Conservation (phyloP, 2,329 filamentous ascomycete genomes). For the Rhynchosporium agropyri region DNA sequence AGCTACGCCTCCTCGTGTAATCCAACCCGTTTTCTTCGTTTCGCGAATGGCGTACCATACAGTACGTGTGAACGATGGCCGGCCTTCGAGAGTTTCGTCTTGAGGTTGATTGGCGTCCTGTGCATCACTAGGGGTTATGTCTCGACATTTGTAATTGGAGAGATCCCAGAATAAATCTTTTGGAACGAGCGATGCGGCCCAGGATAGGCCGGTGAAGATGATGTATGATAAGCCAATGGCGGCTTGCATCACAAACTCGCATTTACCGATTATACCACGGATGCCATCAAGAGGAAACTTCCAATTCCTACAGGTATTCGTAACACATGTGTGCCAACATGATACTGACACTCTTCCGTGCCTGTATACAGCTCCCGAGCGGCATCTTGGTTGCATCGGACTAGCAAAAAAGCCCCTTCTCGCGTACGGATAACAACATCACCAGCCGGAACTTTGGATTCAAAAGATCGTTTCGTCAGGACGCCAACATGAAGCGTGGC, state of each 20-base stretch:
- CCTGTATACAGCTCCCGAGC: slow-evolving; percentile 64
- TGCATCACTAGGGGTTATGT: slow-evolving; percentile 48
- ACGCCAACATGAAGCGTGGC: slow-evolving; percentile 59
- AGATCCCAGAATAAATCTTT: slow-evolving; percentile 59
- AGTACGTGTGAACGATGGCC: slow-evolving; percentile 56
- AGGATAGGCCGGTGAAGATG: slow-evolving; percentile 61
- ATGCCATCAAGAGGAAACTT: slow-evolving; percentile 62
- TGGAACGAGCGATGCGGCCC: slow-evolving; percentile 46
- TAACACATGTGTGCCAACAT: slow-evolving; percentile 51
- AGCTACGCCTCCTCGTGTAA: slow-evolving; percentile 53
- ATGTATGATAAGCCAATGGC: slow-evolving; percentile 62
- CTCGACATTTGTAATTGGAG: slow-evolving; percentile 50
- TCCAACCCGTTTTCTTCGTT: slow-evolving; percentile 56
- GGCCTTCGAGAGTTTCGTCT: slow-evolving; percentile 45
- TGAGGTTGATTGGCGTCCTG: slow-evolving; percentile 44
- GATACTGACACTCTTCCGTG: slow-evolving; percentile 62
- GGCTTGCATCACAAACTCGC: slow-evolving; percentile 61
- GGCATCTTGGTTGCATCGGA: slow-evolving; percentile 61
- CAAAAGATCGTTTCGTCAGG: slow-evolving; percentile 54
- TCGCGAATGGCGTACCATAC: slow-evolving; percentile 62
- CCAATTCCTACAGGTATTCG: slow-evolving; percentile 58
- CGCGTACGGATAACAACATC: slow-evolving; percentile 65
- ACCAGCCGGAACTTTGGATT: slow-evolving; percentile 51
- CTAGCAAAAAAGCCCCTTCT: slow-evolving; percentile 60
- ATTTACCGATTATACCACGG: slow-evolving; percentile 63